phyloP scores from a whole-genome alignment of 139 green algal genomes.

The Chlorella sorokiniana region DNA sequence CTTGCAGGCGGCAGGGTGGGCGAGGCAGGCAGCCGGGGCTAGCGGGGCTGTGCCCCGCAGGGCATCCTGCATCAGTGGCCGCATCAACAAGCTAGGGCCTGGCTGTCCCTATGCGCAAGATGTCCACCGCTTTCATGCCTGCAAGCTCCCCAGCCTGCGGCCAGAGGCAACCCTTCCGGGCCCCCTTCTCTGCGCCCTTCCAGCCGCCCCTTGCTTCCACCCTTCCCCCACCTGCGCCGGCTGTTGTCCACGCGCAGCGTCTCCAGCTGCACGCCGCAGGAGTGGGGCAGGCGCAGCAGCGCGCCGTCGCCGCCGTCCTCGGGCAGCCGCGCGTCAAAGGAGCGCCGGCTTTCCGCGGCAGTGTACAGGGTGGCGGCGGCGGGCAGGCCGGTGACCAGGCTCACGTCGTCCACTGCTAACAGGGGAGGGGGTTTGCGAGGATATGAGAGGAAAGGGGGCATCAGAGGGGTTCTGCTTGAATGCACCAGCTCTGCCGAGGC shows the following conservation, averaged over 20 bases:
- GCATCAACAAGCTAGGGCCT: no score
- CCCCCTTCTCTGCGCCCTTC: neutral
- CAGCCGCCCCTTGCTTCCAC: neutral
- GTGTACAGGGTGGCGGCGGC: constrained; percentile 23
- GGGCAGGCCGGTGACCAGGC: constrained; percentile 36
- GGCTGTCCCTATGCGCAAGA: no score
- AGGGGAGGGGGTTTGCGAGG: neutral
- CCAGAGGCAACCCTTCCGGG: no score
- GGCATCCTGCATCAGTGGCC: no score
- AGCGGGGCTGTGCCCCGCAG: no score
- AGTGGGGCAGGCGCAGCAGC: constrained; percentile 38
- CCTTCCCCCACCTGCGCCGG: constrained; percentile 1
- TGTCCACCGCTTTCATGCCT: no score
- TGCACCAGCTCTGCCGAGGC: neutral
- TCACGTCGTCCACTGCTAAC: constrained; percentile 40
- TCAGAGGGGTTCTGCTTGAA: neutral
- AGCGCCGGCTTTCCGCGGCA: constrained; percentile 12
- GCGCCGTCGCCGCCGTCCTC: constrained; percentile 17
- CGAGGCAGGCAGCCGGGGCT: no score
- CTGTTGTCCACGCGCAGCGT: constrained; percentile 8
- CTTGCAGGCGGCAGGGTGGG: no score
- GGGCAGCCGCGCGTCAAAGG: neutral
- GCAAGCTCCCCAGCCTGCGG: no score
- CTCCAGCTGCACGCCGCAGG: constrained; percentile 30
- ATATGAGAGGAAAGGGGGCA: no score